These are phyloP conservation scores for Gracilaria vermiculophylla DNA, from an alignment of 23 red algal genomes.

Conservation along the genomic window DNA sequence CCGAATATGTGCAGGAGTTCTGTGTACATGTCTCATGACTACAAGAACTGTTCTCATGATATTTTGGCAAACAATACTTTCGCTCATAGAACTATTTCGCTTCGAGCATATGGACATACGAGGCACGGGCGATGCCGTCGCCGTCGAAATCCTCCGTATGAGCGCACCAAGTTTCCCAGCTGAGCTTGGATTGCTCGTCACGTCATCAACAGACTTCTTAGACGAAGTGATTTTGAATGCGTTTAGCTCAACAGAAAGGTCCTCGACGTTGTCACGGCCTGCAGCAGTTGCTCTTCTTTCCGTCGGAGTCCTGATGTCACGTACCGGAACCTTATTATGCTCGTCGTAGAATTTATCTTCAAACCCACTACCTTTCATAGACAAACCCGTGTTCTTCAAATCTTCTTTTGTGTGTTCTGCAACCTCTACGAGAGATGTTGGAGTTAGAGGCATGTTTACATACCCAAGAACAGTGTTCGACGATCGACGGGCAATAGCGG, in stretches of 20 bases:
- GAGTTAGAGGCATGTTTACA: too few relatives aligned
- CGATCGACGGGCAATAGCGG: too few relatives aligned
- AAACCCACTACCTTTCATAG: too few relatives aligned
- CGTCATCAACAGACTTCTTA: slow-evolving; percentile 11
- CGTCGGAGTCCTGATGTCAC: too few relatives aligned
- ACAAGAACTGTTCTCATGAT: slow-evolving; percentile 44
- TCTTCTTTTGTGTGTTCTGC: too few relatives aligned
- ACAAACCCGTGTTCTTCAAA: too few relatives aligned
- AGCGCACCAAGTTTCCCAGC: slow-evolving; percentile 5
- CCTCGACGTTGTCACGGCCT: neutral
- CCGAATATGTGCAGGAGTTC: slow-evolving; percentile 4
- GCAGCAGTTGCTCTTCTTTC: neutral
- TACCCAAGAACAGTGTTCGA: too few relatives aligned
- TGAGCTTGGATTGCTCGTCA: slow-evolving; percentile 5
- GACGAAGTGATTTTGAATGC: slow-evolving; percentile 11
- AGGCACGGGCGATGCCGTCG: neutral
- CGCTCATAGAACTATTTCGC: neutral
- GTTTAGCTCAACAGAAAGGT: slow-evolving; percentile 5
- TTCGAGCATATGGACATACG: neutral
- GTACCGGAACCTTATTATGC: too few relatives aligned
- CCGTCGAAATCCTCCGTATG: slow-evolving; percentile 9
- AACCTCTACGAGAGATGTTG: too few relatives aligned
- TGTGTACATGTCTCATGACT: slow-evolving; percentile 1
- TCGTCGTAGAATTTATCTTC: too few relatives aligned
- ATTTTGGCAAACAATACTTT: slow-evolving; percentile 32